These are phyloP conservation scores for Aspergillus cavernicola DNA, from an alignment of 495 filamentous ascomycete genomes.

Conservation along the genomic window DNA sequence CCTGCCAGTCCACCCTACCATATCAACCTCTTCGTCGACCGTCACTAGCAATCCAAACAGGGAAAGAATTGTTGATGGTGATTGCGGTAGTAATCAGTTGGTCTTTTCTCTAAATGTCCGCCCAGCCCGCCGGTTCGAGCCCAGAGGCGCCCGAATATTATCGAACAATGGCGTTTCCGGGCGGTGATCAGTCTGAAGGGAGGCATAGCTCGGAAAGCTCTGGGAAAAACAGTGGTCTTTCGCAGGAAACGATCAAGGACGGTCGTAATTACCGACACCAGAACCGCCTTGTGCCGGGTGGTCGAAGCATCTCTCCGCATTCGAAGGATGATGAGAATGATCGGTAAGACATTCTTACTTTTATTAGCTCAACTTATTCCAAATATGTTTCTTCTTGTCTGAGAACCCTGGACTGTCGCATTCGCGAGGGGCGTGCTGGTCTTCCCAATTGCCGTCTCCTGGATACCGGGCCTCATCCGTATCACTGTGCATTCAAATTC, in stretches of 20 bases:
- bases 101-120: neutral
- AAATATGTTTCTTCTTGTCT: neutral
- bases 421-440: neutral
- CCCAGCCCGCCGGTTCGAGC: neutral
- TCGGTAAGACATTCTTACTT: slow-evolving; percentile 31
- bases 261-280: slow-evolving; percentile 20
- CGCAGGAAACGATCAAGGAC: slow-evolving; percentile 46
- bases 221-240: slow-evolving; percentile 37
- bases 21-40: too few species aligned
- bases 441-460: neutral
- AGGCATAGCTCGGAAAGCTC: slow-evolving; percentile 46
- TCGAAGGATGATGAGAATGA: slow-evolving; percentile 30
- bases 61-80: neutral
- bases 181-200: slow-evolving; percentile 29
- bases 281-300: slow-evolving; percentile 22
- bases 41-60: too few species aligned
- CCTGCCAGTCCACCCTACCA: too few species aligned
- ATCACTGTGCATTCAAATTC: too few species aligned
- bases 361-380: neutral
- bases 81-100: neutral
- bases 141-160: slow-evolving; percentile 1
- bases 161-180: slow-evolving; percentile 33
- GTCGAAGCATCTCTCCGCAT: slow-evolving; percentile 31
- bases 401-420: neutral
- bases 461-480: neutral